These are phyloP conservation scores for Podospora pseudocomata DNA, from an alignment of 495 filamentous ascomycete genomes.

Conservation along the genomic window DNA sequence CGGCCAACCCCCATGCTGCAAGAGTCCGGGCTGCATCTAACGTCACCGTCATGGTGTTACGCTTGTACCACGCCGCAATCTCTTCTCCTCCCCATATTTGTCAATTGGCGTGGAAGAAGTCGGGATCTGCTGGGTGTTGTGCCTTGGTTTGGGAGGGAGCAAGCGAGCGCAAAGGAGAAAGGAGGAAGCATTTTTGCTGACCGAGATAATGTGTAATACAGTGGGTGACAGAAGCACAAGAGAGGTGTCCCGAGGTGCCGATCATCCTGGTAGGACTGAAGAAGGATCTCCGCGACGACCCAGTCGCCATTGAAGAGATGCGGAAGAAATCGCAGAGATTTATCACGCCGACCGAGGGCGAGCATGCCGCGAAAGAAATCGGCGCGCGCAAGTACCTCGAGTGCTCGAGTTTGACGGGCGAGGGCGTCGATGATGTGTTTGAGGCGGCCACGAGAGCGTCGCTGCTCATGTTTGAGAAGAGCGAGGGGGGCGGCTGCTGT, in stretches of 20 bases:
- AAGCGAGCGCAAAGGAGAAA: background rate
- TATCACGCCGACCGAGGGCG: slow-evolving; percentile 73
- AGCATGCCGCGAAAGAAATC: slow-evolving; percentile 74
- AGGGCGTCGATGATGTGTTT: slow-evolving; percentile 98
- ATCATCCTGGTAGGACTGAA: slow-evolving; percentile 97
- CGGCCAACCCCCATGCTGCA: slow-evolving; percentile 8
- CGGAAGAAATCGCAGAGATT: slow-evolving; percentile 88
- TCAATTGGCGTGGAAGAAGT: slow-evolving; percentile 8
- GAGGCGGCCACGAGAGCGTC: slow-evolving; percentile 97
- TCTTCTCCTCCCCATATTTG: background rate
- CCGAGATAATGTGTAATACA: slow-evolving; percentile 34
- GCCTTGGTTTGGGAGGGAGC: background rate
- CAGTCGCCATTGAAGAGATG: slow-evolving; percentile 93
- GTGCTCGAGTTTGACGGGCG: slow-evolving; percentile 93
- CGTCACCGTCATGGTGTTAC: slow-evolving; percentile 13
- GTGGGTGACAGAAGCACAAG: slow-evolving; percentile 97
- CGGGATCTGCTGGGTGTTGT: slow-evolving; percentile 5
- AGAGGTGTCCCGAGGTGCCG: slow-evolving; percentile 87
- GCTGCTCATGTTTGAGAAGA: slow-evolving; percentile 84
- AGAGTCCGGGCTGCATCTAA: slow-evolving; percentile 1
- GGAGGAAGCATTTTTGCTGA: slow-evolving; percentile 11
- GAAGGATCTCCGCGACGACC: slow-evolving; percentile 95
- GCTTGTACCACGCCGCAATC: slow-evolving; percentile 15
- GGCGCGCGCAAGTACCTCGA: slow-evolving; percentile 95
- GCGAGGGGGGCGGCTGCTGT: slow-evolving; percentile 79